Base-by-base conservation (phyloP, 352 stramenopile species). In the Phytophthora citrophthora region DNA sequence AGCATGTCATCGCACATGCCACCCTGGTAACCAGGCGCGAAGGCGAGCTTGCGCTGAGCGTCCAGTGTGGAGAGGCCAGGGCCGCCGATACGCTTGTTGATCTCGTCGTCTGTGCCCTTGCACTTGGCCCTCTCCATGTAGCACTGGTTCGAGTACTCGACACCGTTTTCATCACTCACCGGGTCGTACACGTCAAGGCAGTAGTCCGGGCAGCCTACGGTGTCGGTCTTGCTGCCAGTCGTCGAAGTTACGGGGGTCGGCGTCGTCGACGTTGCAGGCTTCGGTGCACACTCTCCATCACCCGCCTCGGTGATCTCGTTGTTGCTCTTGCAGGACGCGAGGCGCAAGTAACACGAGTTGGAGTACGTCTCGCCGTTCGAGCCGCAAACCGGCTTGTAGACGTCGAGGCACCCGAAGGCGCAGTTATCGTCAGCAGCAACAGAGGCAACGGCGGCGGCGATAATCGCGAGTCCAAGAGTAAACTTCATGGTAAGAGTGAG, bases 361-460 rank as follows among this genome's bases (percentile, higher is more conserved):
- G 62, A 60, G 69, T 83, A 86, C n/a, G 69, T 86, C 32, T 70
- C 50, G 13, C 69, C 72, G 53, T 84, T 56, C 4, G 75, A 79
- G n/a, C 75, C 75, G 31, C 74, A 86, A 23, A 86, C 74, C 0
- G 60, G 64, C 18, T 70, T 26, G 32, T 71, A 68, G 10, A 67
- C 48, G 24, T 77, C 64, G 39, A 56, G 23, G 23, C 64, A 70
- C 20, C 38, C 48, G 9, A 60, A 62, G 5, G 64, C 54, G 26
- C 64, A 72, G 0, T 62, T 56, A 43, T 57, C 51, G 39, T 49
- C 52, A 10, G 9, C 31, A 13, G 43, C 43, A 20, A 31, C 9
- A 26, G 49, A 52, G 5, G n/a, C n/a, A 29, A 32, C 31, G 16
- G 56, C 50, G 12, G 53, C 29, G 4, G 56, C 50, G 13, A 53